A percentile compares a stretch with the other conserved stretches of the same genome.
These are phyloP conservation scores for Mercurialis annua DNA, from an alignment of 345 rosid species.

Conservation along the genomic window DNA sequence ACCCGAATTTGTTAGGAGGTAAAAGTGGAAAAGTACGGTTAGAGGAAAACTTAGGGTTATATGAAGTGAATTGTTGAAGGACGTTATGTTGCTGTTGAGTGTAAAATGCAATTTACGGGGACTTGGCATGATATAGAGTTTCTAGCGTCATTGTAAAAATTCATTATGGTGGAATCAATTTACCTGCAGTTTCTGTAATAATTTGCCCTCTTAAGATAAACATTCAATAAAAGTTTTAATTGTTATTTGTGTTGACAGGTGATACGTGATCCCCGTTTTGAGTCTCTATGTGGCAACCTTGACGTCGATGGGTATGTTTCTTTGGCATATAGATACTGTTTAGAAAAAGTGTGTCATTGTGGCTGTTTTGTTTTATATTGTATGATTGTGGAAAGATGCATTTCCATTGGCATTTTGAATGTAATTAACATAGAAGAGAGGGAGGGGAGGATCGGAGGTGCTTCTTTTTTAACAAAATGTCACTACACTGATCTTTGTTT, in stretches of 20 bases:
- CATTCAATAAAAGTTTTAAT: neutral
- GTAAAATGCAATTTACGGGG: neutral
- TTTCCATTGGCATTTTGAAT: neutral
- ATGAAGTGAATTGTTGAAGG: neutral
- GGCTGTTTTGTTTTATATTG: neutral
- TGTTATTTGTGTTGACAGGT: constrained; percentile 34
- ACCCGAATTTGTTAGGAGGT: neutral
- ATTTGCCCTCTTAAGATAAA: neutral
- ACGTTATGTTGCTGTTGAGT: neutral
- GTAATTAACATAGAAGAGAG: neutral
- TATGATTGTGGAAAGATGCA: neutral
- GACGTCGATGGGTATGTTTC: constrained; percentile 59
- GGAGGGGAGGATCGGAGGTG: neutral
- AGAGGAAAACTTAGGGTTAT: neutral
- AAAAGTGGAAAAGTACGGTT: neutral
- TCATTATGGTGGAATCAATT: neutral
- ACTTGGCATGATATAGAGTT: neutral
- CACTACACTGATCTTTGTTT: neutral
- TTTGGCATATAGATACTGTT: neutral
- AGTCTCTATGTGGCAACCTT: constrained; percentile 55
- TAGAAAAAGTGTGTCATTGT: neutral
- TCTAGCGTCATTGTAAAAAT: neutral
- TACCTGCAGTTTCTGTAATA: neutral
- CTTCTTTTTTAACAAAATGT: neutral
- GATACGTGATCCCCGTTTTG: constrained; percentile 78